Evolutionary conservation across 73 alveolate genomes (phyloP).

Genomic region (Symbiodinium pilosum): DNA sequence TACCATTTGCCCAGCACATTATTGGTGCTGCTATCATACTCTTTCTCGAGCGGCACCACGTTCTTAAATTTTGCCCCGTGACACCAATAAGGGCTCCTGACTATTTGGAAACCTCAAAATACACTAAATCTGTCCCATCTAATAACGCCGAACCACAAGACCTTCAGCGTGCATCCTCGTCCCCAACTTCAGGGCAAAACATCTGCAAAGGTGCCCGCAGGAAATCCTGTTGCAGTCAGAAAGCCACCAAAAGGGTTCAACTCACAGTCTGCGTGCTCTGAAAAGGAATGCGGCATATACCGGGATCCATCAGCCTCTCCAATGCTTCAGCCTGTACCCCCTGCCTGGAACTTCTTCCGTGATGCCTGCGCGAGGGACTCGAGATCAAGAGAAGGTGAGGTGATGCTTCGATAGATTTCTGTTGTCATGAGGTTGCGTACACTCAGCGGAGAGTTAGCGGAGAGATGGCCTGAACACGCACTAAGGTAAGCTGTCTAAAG

Average conservation of each 20-base stretch:
- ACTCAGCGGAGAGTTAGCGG: no score
- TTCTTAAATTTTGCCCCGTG: no score
- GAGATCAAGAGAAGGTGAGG: not conserved
- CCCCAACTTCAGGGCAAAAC: conserved; percentile 58
- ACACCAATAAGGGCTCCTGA: no score
- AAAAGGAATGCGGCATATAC: not conserved
- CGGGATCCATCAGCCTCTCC: no score
- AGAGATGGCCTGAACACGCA: no score
- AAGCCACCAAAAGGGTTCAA: no score
- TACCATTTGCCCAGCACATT: no score
- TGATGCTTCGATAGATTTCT: no score
- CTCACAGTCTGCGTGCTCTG: not conserved
- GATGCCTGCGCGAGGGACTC: not conserved
- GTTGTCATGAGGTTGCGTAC: no score
- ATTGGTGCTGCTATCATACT: conserved; percentile 7
- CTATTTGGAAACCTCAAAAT: not conserved
- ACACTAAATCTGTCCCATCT: not conserved
- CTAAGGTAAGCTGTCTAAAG: no score
- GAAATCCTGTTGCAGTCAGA: not conserved
- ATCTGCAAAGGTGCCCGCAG: conserved; percentile 47
- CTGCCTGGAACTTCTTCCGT: conserved; percentile 6
- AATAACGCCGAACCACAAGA: no score
- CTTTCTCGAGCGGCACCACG: not conserved
- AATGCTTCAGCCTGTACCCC: not conserved
- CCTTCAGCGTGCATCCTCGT: no score